Evolutionary conservation across 2,329 filamentous ascomycete species (phyloP).

Genomic region (Pseudopyrenochaeta lycopersici): DNA sequence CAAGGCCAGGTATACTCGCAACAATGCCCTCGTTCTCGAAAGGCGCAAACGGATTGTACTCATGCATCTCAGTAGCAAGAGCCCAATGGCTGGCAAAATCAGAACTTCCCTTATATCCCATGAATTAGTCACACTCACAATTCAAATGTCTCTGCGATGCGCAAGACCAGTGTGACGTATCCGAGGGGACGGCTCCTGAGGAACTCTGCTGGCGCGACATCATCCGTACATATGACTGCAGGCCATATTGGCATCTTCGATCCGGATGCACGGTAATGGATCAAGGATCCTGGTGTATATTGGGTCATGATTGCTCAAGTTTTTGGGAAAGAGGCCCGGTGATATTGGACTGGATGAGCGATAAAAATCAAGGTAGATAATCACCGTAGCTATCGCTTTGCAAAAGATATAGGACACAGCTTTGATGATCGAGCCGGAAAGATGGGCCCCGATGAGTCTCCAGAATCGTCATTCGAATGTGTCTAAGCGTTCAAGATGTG

Average conservation of each 20-base stretch:
- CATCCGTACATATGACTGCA: constrained; percentile 28
- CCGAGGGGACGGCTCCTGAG: constrained; percentile 14
- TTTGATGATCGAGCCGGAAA: no score
- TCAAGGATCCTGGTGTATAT: constrained; percentile 11
- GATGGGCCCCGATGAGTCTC: no score
- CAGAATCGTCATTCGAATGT: no score
- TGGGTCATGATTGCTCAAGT: not conserved
- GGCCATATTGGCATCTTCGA: constrained; percentile 21
- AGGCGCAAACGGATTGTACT: constrained; percentile 19
- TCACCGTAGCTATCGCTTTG: no score
- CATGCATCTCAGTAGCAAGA: constrained; percentile 12
- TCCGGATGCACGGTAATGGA: constrained; percentile 13
- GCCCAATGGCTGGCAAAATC: constrained; percentile 31
- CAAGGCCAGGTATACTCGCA: constrained; percentile 9
- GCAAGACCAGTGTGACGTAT: constrained; percentile 20
- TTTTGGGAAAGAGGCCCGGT: not conserved
- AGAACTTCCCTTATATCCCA: not conserved
- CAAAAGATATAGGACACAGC: no score
- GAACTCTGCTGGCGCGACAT: constrained; percentile 19
- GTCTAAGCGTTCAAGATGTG: no score
- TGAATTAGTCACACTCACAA: constrained; percentile 16
- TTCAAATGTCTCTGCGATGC: constrained; percentile 15
- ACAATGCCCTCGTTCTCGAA: constrained; percentile 1
- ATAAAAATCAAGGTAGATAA: not conserved
- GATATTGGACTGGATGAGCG: not conserved